phyloP scores from a whole-genome alignment of 208 protist genomes.

The Tritrichomonas musculus region DNA sequence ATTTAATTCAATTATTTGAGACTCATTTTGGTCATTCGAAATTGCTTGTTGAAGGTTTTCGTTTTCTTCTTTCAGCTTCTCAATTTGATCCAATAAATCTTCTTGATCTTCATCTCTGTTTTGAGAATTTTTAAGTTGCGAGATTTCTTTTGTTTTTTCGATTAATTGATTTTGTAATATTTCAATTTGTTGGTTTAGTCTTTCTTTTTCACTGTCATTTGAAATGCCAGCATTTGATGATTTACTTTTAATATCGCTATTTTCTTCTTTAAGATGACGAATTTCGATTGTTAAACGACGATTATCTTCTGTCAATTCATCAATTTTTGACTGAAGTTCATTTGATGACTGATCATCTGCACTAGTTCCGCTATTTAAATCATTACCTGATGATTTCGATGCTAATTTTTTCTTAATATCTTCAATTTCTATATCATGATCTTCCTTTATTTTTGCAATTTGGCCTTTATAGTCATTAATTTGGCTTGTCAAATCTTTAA shows the following conservation, averaged over 20 bases:
- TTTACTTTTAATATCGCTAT: not conserved
- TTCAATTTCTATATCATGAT: not conserved
- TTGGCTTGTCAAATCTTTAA: not conserved
- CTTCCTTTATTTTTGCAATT: too few relatives aligned
- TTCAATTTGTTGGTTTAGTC: not conserved
- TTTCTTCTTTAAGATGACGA: not conserved
- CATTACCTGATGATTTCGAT: too few relatives aligned
- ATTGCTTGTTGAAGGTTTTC: not conserved
- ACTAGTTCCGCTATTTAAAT: too few relatives aligned
- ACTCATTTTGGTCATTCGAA: not conserved
- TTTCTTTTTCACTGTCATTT: not conserved
- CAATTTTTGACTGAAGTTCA: too few relatives aligned
- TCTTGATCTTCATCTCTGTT: not conserved
- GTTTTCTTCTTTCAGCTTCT: not conserved
- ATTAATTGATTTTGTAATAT: not conserved
- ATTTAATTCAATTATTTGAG: not conserved
- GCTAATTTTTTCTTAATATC: not conserved
- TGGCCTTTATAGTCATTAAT: not conserved
- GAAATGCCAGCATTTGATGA: not conserved
- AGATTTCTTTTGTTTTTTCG: not conserved
- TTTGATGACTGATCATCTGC: too few relatives aligned
- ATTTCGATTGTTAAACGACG: too few relatives aligned
- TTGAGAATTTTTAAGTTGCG: not conserved
- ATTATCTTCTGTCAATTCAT: too few relatives aligned
- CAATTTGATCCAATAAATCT: not conserved